These are phyloP conservation scores for Samsoniella hepiali DNA, from an alignment of 2,329 filamentous ascomycete genomes.

Conservation along the genomic window DNA sequence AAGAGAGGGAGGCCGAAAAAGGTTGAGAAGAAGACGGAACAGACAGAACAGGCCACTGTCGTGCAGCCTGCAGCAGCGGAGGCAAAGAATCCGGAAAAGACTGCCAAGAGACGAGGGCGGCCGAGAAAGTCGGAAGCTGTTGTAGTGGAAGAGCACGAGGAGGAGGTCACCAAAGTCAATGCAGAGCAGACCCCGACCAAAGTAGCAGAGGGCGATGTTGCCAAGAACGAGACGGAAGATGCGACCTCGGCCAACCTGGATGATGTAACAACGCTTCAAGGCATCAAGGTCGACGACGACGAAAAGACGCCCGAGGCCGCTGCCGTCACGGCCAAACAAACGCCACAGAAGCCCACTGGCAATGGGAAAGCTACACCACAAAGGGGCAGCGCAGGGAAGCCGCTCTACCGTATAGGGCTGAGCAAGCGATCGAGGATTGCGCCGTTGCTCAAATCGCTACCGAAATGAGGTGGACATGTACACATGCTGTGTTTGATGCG, in stretches of 20 bases:
- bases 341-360: neutral
- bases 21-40: conserved; percentile 17
- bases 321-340: neutral
- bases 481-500: neutral
- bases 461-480: conserved; percentile 32
- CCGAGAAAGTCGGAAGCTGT: conserved; percentile 37
- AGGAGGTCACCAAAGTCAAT: neutral
- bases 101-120: conserved; percentile 39
- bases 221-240: neutral
- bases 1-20: conserved; percentile 22
- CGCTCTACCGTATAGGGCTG: conserved; percentile 48
- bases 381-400: conserved; percentile 30
- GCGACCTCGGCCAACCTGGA: conserved; percentile 1
- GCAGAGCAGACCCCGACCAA: neutral
- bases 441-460: conserved; percentile 48
- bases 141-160: neutral
- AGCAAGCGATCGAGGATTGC: conserved; percentile 50
- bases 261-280: neutral
- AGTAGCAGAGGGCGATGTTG: neutral
- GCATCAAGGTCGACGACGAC: neutral
- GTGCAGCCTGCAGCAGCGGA: conserved; percentile 22
- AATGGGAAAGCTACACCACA: conserved; percentile 6
- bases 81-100: neutral
- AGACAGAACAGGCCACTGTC: conserved; percentile 20
- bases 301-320: neutral